Base-by-base conservation (phyloP, 2,329 filamentous ascomycete species). In the Ceratocystis lukuohia region DNA sequence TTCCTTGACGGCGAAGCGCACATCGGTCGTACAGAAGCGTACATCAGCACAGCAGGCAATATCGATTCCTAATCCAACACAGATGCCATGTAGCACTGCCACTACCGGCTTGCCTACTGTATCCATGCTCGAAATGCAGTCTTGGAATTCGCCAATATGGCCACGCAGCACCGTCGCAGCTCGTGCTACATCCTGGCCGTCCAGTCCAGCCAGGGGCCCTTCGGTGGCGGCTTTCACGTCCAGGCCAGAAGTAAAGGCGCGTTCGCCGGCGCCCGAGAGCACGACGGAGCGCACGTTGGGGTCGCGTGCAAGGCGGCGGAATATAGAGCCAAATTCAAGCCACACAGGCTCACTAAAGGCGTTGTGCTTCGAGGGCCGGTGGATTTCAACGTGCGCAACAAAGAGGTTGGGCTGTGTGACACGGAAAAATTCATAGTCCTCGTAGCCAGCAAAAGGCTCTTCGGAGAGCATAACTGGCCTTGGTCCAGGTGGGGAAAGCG, bases 91-190 rank as follows among this genome's bases (percentile, higher is more conserved):
- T 70, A 96, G 76, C 22, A 91, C 86, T 64, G 84, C 87, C 67
- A 97, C 88, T 44, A 96, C 89, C 68, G 91, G 91, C 77, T 97
- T 97, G 77, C 94, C 89, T 76, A 93, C 97, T 71, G 82, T 85
- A 74, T 96, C 93, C 65, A 96, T 78, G 15, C 85, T 82, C 0
- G 80, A 81, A 69, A 99, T 85, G 72, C 86, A 88, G 64, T 82
- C 81, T 75, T 99, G 94, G 74, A 96, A 95, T 69, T 90, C 85
- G 68, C 81, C 76, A 67, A 97, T 86, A 74, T 90, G 82, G 41
- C 85, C 81, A 62, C 89, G 82, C 62, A 92, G 72, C 3, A 72
- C 71, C 45, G 80, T 80, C 0, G 88, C 87, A 70, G 78, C 83
- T 69, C 90, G 82, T 1, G 88, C 88, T 0, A 79, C 74, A 73